Percentiles rank a stretch among this genome's conserved stretches.
phyloP scores from a whole-genome alignment of 768 basidiomycete species.

The Leccinum aurantiacum region DNA sequence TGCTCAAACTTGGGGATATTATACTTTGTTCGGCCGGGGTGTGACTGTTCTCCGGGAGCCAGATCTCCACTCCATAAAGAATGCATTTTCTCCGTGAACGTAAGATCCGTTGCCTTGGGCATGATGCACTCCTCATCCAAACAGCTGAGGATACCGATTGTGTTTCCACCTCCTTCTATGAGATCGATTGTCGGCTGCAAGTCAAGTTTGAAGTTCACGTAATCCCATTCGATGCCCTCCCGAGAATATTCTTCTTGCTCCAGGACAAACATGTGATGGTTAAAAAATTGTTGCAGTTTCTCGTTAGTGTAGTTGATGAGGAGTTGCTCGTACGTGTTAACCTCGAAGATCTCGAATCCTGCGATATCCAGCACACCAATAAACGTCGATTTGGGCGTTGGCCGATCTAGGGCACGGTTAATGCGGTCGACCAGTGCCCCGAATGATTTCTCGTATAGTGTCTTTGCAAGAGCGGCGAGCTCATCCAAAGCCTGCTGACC shows the following conservation, averaged over 20 bases:
- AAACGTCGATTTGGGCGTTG: slow-evolving; percentile 88
- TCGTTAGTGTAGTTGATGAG: slow-evolving; percentile 99
- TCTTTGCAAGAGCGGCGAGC: slow-evolving; percentile 88
- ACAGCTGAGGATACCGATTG: slow-evolving; percentile 88
- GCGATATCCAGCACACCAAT: slow-evolving; percentile 99
- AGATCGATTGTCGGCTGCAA: slow-evolving; percentile 98
- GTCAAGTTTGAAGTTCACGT: slow-evolving; percentile 96
- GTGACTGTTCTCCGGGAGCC: slow-evolving; percentile 45
- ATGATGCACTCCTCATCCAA: slow-evolving; percentile 99
- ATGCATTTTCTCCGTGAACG: slow-evolving; percentile 92
- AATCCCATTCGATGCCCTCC: slow-evolving; percentile 97
- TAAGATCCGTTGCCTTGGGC: slow-evolving; percentile 96
- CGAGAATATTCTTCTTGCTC: slow-evolving; percentile 98
- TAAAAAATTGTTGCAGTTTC: slow-evolving; percentile 97
- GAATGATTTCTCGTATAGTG: slow-evolving; percentile 96
- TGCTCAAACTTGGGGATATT: slow-evolving; percentile 85
- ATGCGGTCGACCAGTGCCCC: slow-evolving; percentile 92
- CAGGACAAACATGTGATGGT: slow-evolving; percentile 99
- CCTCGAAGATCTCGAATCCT: slow-evolving; percentile 95
- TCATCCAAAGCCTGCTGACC: slow-evolving; percentile 92
- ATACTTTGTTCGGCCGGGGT: slow-evolving; percentile 83
- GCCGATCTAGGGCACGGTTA: slow-evolving; percentile 91
- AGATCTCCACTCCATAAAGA: slow-evolving; percentile 61
- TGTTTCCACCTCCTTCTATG: slow-evolving; percentile 73
- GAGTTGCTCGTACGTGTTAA: slow-evolving; percentile 95